A percentile compares a stretch with the other conserved stretches of the same genome.
phyloP scores from a whole-genome alignment of 169 alveolate species.

The Fabrea salina region DNA sequence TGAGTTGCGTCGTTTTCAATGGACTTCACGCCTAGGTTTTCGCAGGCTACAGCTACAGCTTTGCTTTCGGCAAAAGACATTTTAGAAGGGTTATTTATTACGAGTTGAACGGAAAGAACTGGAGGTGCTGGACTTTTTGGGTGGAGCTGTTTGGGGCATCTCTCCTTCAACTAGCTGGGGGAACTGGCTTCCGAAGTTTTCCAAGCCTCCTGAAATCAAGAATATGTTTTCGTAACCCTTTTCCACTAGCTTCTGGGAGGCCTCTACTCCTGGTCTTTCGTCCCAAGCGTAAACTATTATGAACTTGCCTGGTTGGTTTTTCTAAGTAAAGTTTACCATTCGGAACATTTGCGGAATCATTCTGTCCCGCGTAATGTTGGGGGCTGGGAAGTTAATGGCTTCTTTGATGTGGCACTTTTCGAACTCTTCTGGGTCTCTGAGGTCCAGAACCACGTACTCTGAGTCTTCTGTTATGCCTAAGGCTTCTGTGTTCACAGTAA shows the following conservation, averaged over 20 bases:
- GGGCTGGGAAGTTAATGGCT: conserved; percentile 69
- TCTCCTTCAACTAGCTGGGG: conserved; percentile 60
- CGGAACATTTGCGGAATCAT: conserved; percentile 50
- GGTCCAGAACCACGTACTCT: conserved; percentile 56
- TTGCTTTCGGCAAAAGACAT: too few relatives aligned
- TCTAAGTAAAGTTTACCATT: too few relatives aligned
- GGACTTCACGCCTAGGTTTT: background rate
- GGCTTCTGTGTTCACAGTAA: conserved; percentile 23
- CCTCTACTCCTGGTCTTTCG: conserved; percentile 72
- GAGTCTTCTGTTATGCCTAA: background rate
- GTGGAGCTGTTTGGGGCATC: too few relatives aligned
- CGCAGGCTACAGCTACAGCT: background rate
- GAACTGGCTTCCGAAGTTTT: conserved; percentile 47
- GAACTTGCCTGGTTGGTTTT: conserved; percentile 63
- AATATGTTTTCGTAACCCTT: conserved; percentile 74
- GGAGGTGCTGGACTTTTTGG: too few relatives aligned
- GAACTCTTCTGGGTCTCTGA: conserved; percentile 71
- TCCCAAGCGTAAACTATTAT: conserved; percentile 68
- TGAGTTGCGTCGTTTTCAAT: background rate
- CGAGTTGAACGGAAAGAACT: too few relatives aligned
- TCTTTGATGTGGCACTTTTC: conserved; percentile 58
- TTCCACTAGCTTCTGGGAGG: conserved; percentile 61
- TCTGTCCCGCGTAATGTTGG: conserved; percentile 69
- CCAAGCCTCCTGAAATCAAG: conserved; percentile 67
- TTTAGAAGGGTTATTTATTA: too few relatives aligned